Evolutionary conservation across 2,329 filamentous ascomycete species (phyloP).

Genomic region (Phaeosphaeria sp.): DNA sequence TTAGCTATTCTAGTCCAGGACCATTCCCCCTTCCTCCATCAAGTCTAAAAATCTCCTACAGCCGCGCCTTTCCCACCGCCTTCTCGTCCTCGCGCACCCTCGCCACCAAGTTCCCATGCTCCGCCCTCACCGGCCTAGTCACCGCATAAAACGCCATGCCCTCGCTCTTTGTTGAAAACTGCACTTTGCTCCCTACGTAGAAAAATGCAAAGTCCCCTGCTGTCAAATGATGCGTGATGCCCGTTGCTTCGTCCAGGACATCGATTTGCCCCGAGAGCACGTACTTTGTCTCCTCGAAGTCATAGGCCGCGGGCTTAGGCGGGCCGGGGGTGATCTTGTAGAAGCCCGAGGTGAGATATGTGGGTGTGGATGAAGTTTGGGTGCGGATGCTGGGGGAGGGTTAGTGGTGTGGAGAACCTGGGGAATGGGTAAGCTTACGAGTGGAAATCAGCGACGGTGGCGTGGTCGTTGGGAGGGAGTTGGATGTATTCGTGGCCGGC

Average conservation of each 20-base stretch:
- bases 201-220: conserved; percentile 31
- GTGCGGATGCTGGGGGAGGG: conserved; percentile 18
- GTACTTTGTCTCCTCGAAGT: conserved; percentile 27
- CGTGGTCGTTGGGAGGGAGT: conserved; percentile 22
- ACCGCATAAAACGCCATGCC: conserved; percentile 30
- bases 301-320: conserved; percentile 18
- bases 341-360: conserved; percentile 26
- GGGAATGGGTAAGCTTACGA: conserved; percentile 4
- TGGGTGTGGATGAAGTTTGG: conserved; percentile 15
- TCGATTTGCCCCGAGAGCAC: conserved; percentile 26
- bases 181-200: conserved; percentile 22
- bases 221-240: conserved; percentile 23
- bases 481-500: conserved; percentile 27
- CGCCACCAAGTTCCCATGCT: conserved; percentile 18
- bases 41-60: conserved; percentile 5
- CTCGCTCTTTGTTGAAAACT: conserved; percentile 23
- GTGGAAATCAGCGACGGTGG: conserved; percentile 29
- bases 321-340: conserved; percentile 28
- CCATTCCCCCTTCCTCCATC: background rate
- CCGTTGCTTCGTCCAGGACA: conserved; percentile 24
- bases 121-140: conserved; percentile 16
- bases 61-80: conserved; percentile 1
- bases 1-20: no score
- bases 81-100: conserved; percentile 9
- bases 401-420: background rate